These are phyloP conservation scores for Termitomyces sp. DNA, from an alignment of 768 basidiomycete species.

Conservation along the genomic window DNA sequence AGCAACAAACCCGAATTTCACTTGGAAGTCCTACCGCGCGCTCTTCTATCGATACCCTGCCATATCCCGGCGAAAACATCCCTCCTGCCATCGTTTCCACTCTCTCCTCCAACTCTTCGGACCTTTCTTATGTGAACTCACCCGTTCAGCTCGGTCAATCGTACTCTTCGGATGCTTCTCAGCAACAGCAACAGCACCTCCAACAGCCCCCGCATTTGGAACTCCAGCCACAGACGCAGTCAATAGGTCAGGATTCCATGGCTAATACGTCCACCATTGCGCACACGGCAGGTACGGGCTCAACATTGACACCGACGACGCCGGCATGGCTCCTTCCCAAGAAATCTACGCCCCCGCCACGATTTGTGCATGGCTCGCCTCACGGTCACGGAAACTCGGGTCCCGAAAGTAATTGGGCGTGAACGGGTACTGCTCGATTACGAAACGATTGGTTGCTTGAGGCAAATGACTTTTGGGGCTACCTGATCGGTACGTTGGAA, in stretches of 20 bases:
- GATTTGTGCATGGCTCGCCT: conserved; percentile 1
- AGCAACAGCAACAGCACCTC: conserved; percentile 9
- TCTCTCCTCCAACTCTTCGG: conserved; percentile 2
- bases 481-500: neutral
- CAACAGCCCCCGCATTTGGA: neutral
- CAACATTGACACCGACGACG: conserved; percentile 8
- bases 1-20: conserved; percentile 3
- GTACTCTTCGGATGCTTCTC: conserved; percentile 5
- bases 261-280: neutral
- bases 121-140: conserved; percentile 6
- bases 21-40: neutral
- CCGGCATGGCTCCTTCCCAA: conserved; percentile 44
- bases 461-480: neutral
- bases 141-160: conserved; percentile 4
- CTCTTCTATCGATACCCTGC: conserved; percentile 8
- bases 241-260: neutral
- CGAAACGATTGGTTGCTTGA: neutral
- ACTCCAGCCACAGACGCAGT: neutral
- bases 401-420: neutral
- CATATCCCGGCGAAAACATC: conserved; percentile 16
- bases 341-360: conserved; percentile 19
- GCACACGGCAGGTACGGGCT: neutral
- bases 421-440: neutral
- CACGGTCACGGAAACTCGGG: conserved; percentile 1
- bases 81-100: neutral